phyloP scores from a whole-genome alignment of 176 grass and related monocot species.

The Rhynchospora tenuis region DNA sequence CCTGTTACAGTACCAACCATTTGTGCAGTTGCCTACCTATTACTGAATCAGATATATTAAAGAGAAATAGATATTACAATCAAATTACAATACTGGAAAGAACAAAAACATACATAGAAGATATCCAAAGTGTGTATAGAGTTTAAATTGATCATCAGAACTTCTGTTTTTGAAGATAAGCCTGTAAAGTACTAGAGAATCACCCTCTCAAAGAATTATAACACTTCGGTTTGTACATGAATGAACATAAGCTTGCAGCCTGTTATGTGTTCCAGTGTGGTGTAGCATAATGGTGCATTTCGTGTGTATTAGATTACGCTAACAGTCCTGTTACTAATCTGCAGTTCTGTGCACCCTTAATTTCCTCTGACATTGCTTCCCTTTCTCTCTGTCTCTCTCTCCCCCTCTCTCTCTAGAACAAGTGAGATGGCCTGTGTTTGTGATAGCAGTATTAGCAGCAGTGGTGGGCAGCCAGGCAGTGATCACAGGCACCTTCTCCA shows the following conservation, averaged over 20 bases:
- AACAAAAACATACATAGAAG: background rate
- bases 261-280: background rate
- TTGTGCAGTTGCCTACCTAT: background rate
- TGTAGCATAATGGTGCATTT: background rate
- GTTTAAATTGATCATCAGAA: background rate
- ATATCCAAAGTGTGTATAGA: background rate
- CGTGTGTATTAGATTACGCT: background rate
- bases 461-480: slow-evolving; percentile 84
- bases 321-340: background rate
- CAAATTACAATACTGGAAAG: too few relatives aligned
- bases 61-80: too few relatives aligned
- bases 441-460: slow-evolving; percentile 69
- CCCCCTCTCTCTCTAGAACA: slow-evolving; percentile 68
- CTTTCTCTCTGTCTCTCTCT: slow-evolving; percentile 22
- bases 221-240: background rate
- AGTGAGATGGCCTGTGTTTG: slow-evolving; percentile 90
- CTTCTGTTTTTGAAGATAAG: background rate
- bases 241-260: background rate
- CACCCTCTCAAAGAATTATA: background rate
- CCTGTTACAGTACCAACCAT: background rate
- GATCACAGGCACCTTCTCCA: slow-evolving; percentile 89
- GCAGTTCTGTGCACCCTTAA: background rate
- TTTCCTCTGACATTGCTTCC: background rate
- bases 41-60: too few relatives aligned
- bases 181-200: background rate